A percentile compares a stretch with the other conserved stretches of the same genome.
phyloP scores from a whole-genome alignment of 2,329 filamentous ascomycete genomes.

The Exophiala oligosperma region DNA sequence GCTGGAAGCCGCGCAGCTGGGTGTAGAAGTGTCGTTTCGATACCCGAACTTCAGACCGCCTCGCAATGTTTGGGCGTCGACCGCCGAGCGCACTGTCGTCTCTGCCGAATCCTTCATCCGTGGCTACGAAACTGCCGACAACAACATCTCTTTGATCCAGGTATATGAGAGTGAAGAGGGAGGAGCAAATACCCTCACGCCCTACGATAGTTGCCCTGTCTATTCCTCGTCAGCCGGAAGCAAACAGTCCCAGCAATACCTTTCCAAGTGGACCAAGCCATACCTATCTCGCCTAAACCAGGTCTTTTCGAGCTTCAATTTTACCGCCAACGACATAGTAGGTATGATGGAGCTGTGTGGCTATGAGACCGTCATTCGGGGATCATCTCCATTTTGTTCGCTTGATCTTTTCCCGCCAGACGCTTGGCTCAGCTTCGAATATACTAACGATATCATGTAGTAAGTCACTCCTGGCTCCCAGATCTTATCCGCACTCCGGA shows the following conservation, averaged over 20 bases:
- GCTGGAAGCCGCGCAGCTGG: constrained; percentile 61
- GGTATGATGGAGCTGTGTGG: constrained; percentile 67
- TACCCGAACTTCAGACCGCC: constrained; percentile 58
- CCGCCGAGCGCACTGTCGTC: constrained; percentile 61
- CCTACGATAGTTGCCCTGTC: constrained; percentile 64
- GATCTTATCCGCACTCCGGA: no score
- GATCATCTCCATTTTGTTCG: constrained; percentile 62
- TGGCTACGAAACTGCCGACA: constrained; percentile 55
- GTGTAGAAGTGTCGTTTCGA: constrained; percentile 58
- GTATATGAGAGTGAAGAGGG: constrained; percentile 58
- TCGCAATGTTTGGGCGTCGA: constrained; percentile 61
- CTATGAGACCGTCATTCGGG: constrained; percentile 65
- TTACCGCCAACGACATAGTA: constrained; percentile 62
- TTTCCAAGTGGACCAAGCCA: constrained; percentile 59
- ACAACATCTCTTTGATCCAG: constrained; percentile 55
- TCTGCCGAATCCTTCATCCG: constrained; percentile 60
- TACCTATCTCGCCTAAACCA: constrained; percentile 59
- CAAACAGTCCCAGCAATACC: constrained; percentile 53
- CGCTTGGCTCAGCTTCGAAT: constrained; percentile 68
- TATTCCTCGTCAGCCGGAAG: constrained; percentile 61
- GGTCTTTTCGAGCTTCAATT: constrained; percentile 60
- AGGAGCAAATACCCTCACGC: constrained; percentile 62
- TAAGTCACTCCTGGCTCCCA: no score
- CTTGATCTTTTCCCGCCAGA: constrained; percentile 59
- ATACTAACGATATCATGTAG: constrained; percentile 63